Conservation (phyloP, 345 rosid species). For the Dipteronia sinensis region DNA sequence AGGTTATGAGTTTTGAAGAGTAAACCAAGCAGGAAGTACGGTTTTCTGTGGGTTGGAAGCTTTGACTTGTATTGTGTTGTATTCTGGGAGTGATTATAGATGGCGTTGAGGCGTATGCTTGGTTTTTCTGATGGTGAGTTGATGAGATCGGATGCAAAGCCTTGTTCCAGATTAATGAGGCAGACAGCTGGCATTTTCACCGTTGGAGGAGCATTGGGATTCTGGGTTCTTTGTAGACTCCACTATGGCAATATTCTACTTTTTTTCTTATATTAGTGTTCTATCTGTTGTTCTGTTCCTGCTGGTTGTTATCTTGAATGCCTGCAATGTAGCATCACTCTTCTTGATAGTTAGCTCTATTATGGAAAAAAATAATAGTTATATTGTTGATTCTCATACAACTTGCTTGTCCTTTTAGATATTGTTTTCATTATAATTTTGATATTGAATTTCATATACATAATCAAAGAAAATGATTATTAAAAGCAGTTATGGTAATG, state of each 20-base stretch:
- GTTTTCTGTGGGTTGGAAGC: neutral
- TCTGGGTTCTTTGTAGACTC: slow-evolving; percentile 83
- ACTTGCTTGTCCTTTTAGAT: neutral
- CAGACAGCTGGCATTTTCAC: slow-evolving; percentile 75
- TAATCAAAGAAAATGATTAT: neutral
- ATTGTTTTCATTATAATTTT: neutral
- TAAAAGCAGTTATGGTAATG: neutral
- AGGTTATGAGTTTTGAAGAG: neutral
- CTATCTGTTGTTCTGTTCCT: neutral
- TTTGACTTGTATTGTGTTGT: neutral
- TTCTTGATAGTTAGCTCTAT: neutral
- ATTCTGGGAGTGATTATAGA: slow-evolving; percentile 13
- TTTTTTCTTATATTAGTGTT: neutral
- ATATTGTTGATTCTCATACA: neutral
- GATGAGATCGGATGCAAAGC: slow-evolving; percentile 81
- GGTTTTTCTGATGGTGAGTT: slow-evolving; percentile 83
- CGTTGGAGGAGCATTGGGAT: slow-evolving; percentile 78
- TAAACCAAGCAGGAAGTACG: neutral
- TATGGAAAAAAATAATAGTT: neutral
- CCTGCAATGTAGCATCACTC: neutral
- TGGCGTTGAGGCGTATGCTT: slow-evolving; percentile 65
- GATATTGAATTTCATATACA: too few species aligned
- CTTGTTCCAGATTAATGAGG: slow-evolving; percentile 76
- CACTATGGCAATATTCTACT: slow-evolving; percentile 60
- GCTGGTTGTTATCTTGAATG: neutral